Evolutionary conservation across 2,329 filamentous ascomycete species (phyloP).

Genomic region (Cordyceps cicadae): DNA sequence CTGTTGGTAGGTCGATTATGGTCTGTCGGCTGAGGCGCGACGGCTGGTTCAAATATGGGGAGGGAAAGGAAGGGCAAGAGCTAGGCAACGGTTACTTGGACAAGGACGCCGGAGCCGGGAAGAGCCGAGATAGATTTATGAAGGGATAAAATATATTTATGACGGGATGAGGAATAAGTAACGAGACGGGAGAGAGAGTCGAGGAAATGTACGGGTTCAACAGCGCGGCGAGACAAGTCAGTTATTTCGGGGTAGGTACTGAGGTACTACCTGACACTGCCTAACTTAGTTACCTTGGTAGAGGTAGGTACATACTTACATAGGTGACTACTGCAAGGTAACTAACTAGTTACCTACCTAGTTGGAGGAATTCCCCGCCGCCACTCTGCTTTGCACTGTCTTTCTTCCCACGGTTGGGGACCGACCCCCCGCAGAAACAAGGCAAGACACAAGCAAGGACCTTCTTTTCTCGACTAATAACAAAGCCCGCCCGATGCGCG

Average conservation of each 20-base stretch:
- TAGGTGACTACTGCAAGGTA: too few relatives aligned
- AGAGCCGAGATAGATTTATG: neutral
- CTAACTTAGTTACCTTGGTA: too few relatives aligned
- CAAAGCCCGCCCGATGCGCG: too few relatives aligned
- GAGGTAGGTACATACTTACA: too few relatives aligned
- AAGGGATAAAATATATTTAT: neutral
- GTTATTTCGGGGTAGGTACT: neutral
- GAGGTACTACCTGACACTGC: too few relatives aligned
- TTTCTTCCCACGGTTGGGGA: neutral
- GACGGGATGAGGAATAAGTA: neutral
- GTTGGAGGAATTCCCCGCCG: neutral
- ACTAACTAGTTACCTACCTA: too few relatives aligned
- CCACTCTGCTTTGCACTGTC: neutral
- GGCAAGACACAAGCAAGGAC: neutral
- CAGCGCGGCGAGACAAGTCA: neutral
- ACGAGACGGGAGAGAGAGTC: neutral
- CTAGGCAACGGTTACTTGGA: neutral
- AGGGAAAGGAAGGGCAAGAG: neutral
- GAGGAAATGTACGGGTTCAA: neutral
- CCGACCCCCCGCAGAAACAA: neutral
- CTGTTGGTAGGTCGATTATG: neutral
- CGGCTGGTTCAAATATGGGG: neutral
- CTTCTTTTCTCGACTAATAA: neutral
- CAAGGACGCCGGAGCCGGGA: neutral
- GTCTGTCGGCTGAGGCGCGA: neutral